Conservation (phyloP, 371 early-diverging fungal genomes). For the Funneliformis caledonium region DNA sequence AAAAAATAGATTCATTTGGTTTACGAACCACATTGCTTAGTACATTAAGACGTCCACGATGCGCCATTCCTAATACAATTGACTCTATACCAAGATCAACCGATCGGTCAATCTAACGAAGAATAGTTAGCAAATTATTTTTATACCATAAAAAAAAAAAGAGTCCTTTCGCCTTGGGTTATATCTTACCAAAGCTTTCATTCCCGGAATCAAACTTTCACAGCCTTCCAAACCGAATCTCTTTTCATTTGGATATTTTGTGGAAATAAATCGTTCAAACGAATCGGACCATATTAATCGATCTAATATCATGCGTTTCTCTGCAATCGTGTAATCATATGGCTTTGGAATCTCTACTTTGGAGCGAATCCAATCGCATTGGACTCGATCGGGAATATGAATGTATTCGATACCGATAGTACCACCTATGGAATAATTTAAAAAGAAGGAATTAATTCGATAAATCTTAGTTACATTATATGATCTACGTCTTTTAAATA, state of each 20-base stretch:
- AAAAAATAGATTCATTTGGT: slow-evolving; percentile 96
- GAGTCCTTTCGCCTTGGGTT: not conserved
- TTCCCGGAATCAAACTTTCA: slow-evolving; percentile 95
- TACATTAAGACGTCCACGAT: slow-evolving; percentile 98
- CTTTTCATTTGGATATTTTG: slow-evolving; percentile 95
- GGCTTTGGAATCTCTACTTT: slow-evolving; percentile 89
- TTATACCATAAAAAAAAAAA: not conserved
- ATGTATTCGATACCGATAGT: slow-evolving; percentile 96
- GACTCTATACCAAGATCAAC: slow-evolving; percentile 93
- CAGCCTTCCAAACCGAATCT: slow-evolving; percentile 98
- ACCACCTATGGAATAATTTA: slow-evolving; percentile 57
- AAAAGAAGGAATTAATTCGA: not conserved
- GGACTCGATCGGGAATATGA: slow-evolving; percentile 94
- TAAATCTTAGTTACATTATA: not conserved
- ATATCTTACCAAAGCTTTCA: slow-evolving; percentile 88
- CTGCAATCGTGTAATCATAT: slow-evolving; percentile 82
- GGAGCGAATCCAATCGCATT: slow-evolving; percentile 96
- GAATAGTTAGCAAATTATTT: not conserved
- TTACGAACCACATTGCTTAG: slow-evolving; percentile 97
- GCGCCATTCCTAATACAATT: slow-evolving; percentile 97
- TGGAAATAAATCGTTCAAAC: slow-evolving; percentile 95
- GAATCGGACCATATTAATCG: slow-evolving; percentile 96
- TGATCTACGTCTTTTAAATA: not conserved
- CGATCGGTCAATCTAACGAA: slow-evolving; percentile 84
- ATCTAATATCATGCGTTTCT: slow-evolving; percentile 91